These are phyloP conservation scores for Scenedesmus sp. DNA, from an alignment of 163 green algal genomes.

Conservation along the genomic window DNA sequence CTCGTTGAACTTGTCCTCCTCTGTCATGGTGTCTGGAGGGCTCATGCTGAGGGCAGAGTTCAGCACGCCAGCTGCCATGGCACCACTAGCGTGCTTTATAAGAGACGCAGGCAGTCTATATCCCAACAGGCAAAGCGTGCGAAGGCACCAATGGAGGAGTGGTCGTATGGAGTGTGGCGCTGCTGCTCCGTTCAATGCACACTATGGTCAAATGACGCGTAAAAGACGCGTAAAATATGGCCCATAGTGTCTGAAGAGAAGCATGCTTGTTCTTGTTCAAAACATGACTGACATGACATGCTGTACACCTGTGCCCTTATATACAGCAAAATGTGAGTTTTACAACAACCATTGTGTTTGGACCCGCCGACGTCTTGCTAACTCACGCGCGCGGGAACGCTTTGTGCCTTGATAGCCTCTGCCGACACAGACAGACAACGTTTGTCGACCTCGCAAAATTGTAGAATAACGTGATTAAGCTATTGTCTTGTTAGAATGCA, in stretches of 20 bases:
- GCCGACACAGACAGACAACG: neutral
- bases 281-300: neutral
- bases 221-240: too few relatives aligned
- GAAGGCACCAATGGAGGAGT: neutral
- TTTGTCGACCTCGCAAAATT: neutral
- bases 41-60: constrained; percentile 18
- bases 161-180: neutral
- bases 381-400: neutral
- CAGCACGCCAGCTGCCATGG: neutral
- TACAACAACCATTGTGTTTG: too few relatives aligned
- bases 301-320: neutral
- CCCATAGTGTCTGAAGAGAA: neutral
- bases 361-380: too few relatives aligned
- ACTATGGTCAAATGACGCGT: neutral
- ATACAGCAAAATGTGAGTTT: too few relatives aligned
- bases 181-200: neutral
- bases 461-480: too few relatives aligned
- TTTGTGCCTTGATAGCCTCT: neutral
- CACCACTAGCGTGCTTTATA: neutral
- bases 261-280: neutral
- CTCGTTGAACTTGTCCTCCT: constrained; percentile 48
- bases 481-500: neutral
- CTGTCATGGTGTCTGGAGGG: constrained; percentile 18
- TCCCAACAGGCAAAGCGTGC: neutral
- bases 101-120: neutral